These are phyloP conservation scores for Trichosporon sp. DNA, from an alignment of 1,284 basidiomycete genomes.

Conservation along the genomic window DNA sequence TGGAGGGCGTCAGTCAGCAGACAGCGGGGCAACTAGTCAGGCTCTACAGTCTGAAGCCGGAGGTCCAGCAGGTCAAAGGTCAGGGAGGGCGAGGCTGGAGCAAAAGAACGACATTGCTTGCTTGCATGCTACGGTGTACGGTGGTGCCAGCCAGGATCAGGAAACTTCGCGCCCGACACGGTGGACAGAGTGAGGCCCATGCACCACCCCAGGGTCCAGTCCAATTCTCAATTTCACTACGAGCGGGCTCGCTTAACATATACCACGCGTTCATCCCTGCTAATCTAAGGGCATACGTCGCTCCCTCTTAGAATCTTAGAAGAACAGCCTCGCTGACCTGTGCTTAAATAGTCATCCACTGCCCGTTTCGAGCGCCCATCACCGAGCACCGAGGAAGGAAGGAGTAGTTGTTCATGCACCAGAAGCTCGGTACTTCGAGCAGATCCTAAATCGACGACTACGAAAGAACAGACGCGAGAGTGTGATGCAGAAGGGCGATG, in stretches of 20 bases:
- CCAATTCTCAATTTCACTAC: not conserved
- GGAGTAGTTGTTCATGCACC: too few species aligned
- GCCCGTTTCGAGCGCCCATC: not conserved
- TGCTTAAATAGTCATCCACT: not conserved
- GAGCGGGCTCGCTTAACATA: not conserved
- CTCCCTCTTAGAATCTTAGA: not conserved
- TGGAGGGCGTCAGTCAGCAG: not conserved
- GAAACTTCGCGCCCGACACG: not conserved
- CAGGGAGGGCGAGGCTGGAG: not conserved
- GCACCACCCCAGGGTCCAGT: not conserved
- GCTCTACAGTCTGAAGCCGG: not conserved
- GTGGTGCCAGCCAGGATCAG: too few species aligned
- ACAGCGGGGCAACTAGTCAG: too few species aligned
- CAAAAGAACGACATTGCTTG: too few species aligned
- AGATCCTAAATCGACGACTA: too few species aligned
- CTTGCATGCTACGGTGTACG: too few species aligned
- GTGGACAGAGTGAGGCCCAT: not conserved
- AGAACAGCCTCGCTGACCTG: not conserved
- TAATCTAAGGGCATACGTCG: not conserved
- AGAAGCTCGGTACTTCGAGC: too few species aligned
- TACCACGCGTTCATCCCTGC: not conserved
- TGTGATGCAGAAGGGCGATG: too few species aligned
- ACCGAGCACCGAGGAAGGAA: not conserved
- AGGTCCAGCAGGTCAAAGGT: not conserved
- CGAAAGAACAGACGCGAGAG: too few species aligned